Evolutionary conservation across 2,329 filamentous ascomycete species (phyloP), one percentile per base, ranked within the genome.

Genomic region (Colletotrichum sp.): DNA sequence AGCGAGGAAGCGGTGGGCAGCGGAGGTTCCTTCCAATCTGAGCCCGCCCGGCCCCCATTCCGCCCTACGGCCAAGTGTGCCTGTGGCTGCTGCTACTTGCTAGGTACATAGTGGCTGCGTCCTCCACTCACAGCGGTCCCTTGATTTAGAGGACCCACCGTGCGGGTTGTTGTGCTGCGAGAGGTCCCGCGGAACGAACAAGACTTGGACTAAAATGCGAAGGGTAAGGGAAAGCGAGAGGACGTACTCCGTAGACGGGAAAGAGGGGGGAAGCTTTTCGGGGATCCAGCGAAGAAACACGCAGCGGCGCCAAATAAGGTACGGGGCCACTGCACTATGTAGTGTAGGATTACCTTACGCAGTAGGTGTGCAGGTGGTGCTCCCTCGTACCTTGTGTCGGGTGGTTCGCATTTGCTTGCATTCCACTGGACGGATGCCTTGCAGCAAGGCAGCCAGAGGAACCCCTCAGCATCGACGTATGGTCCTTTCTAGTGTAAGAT

Each of bases 61-160:
- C 36, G 72, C 72, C 72, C 72, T 75, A 75, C 72, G 68, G 60
- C 60, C 68, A 64, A 60, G 68, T 60, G 72, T 26, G 68, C 72
- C 67, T 66, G 30, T 59, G 60, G 60, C 34, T 32, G 34, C 44
- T 28, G 52, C 39, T 48, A 48, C 39, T n/a, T n/a, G 39, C 39
- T 12, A 1, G 18, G 39, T n/a, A 48, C 39, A n/a, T 48, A 6
- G 39, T 48, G 39, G 39, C 39, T n/a, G 18, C 22, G 28, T 39
- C 30, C 26, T 39, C 73, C 73, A 72, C 32, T 73, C 57, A 73
- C 22, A 63, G 57, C 15, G 55, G 39, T 32, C 24, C n/a, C 26
- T 72, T 24, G 18, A n/a, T 34, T 18, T 64, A n/a, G 32, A 10
- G 9, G 63, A 18, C 73, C 73, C 69, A 64, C 57, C 34, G 15